These are phyloP conservation scores for Fusarium avenaceum DNA, from an alignment of 2,329 filamentous ascomycete species.

Conservation along the genomic window DNA sequence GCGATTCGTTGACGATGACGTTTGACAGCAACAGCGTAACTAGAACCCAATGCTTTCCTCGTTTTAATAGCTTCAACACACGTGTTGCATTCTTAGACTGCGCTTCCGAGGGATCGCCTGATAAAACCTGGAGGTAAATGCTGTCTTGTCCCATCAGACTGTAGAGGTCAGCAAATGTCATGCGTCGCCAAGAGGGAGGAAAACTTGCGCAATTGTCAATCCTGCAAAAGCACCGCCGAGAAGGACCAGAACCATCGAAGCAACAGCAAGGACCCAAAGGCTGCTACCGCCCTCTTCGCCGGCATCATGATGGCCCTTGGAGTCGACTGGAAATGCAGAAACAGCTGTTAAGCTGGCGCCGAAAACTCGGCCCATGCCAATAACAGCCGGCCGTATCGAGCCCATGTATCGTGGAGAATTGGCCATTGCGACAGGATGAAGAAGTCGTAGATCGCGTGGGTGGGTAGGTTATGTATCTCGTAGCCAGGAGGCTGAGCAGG, in stretches of 20 bases:
- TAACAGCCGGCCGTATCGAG: constrained; percentile 62
- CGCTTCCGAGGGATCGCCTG: constrained; percentile 84
- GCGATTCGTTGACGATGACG: constrained; percentile 96
- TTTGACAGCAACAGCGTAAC: constrained; percentile 95
- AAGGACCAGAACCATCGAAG: constrained; percentile 85
- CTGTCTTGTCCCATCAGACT: constrained; percentile 83
- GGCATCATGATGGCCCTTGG: constrained; percentile 57
- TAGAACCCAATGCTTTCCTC: constrained; percentile 97
- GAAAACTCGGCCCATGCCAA: constrained; percentile 66
- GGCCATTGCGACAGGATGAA: constrained; percentile 44
- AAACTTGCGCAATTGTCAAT: constrained; percentile 83
- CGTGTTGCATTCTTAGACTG: constrained; percentile 87
- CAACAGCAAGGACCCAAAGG: constrained; percentile 84
- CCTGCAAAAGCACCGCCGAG: constrained; percentile 94
- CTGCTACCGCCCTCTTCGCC: constrained; percentile 71
- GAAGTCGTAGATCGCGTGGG: background rate
- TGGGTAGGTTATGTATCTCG: constrained; percentile 6
- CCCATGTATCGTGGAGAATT: constrained; percentile 55
- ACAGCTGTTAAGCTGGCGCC: constrained; percentile 64
- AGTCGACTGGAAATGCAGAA: constrained; percentile 61
- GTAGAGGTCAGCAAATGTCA: constrained; percentile 37
- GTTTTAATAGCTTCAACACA: constrained; percentile 83
- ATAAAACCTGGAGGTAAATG: constrained; percentile 96
- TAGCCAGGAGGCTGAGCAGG: constrained; percentile 10
- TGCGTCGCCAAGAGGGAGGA: constrained; percentile 31